Percentiles rank a stretch among this genome's conserved stretches.
These are phyloP conservation scores for Panicum hallii DNA, from an alignment of 202 grass and related monocot species.

Conservation along the genomic window DNA sequence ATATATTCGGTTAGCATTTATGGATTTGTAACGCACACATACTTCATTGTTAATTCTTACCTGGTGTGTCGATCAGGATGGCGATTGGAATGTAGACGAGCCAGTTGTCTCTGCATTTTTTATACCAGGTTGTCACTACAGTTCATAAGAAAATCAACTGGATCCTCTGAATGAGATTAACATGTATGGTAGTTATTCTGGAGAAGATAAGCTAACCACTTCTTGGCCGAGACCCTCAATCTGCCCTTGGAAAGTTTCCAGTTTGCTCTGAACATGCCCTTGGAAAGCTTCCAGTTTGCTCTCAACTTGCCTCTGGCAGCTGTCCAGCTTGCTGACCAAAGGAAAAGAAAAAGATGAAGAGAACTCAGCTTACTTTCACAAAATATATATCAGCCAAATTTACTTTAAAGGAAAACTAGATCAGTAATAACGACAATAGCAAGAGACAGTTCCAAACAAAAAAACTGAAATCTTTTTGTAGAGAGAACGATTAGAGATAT, in stretches of 20 bases:
- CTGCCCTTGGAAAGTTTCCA: slow-evolving; percentile 9
- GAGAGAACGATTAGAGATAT: not conserved
- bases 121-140: not conserved
- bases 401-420: not conserved
- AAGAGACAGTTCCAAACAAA: not conserved
- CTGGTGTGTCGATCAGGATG: not conserved
- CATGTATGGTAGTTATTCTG: not conserved
- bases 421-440: not conserved
- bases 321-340: slow-evolving; percentile 13
- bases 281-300: slow-evolving; percentile 24
- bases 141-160: slow-evolving; percentile 1
- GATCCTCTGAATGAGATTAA: not conserved
- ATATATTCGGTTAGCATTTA: not conserved
- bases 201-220: slow-evolving; percentile 33
- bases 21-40: not conserved
- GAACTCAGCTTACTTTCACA: not conserved
- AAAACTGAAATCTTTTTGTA: not conserved
- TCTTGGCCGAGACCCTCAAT: slow-evolving; percentile 16
- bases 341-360: not conserved
- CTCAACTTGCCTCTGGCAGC: slow-evolving; percentile 20
- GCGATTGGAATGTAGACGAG: not conserved
- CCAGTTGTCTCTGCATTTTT: slow-evolving; percentile 25
- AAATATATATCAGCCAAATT: not conserved
- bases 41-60: slow-evolving; percentile 6
- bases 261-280: not conserved